Evolutionary conservation across 495 filamentous ascomycete species (phyloP), one percentile per base, ranked within the genome.

Genomic region (Aspergillus baeticus): DNA sequence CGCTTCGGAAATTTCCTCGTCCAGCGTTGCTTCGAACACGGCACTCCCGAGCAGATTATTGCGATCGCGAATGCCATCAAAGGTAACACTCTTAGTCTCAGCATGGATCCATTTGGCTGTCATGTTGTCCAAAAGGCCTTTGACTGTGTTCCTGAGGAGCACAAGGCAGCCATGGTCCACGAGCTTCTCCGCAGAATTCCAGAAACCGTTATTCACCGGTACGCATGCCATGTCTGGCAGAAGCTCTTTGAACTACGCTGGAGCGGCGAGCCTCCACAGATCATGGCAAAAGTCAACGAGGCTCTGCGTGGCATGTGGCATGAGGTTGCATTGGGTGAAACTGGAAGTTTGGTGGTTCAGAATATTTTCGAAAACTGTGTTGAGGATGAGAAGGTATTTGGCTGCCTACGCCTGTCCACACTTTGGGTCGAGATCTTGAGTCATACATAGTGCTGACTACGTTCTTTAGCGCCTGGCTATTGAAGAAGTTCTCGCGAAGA

Each of bases 311-410:
- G 93, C 48, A 97, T 97, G 91, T 98, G 94, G 94, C 93, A 98
- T 63, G 93, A 98, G 63, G 94, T 98, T 60, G 95, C 94, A 33
- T 76, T 96, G 36, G 94, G 94, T 20, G 94, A 98, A 77, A 98
- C 94, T 8, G 94, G 94, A 43, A 98, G 94, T 64, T 78, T 98
- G 61, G 94, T 98, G 31, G 94, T 98, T 51, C 94, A 98, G 73
- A 98, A 98, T 67, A 98, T 98, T 63, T 98, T 98, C 67, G 94
- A 98, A 73, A 98, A 98, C 65, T 98, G 94, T 65, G 82, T 98
- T 13, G 94, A 98, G 63, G 93, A 97, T 68, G 94, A 98, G 72
- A 98, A 98, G 87, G 92, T 95, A 77, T 23, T 21, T n/a, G 21
- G n/a, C 4, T 17, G 14, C 23, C 1, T 18, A 1, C 2, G 6